Evolutionary conservation across 2,329 filamentous ascomycete species (phyloP), one percentile per base, ranked within the genome.

Genomic region (Sporothrix pallida): DNA sequence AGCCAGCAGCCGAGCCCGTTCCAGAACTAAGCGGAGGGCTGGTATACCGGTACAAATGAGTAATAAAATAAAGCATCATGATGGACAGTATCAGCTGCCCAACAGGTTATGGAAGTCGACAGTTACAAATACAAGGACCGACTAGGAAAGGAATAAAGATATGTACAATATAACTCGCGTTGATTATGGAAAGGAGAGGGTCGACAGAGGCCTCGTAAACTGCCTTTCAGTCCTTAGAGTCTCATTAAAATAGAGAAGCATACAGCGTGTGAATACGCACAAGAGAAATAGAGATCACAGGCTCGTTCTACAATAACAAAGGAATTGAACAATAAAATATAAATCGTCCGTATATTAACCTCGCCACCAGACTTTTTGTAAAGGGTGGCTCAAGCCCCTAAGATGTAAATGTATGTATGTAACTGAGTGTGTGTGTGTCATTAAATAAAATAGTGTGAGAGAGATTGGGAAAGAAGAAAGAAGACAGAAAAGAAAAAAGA

Each of bases 1-100:
- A 77, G 76, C 76, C 72, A 71, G 44, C 37, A 77, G 75, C 76
- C 76, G 8, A 74, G 74, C 10, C 76, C 76, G 52, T 58, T 76
- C 26, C 50, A 72, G 63, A 60, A 70, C n/a, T 52, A 23, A 37
- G 23, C 37, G 3, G 3, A 65, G 58, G 20, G n/a, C 48, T 1
- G n/a, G 48, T 15, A 56, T 56, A 26, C 13, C 9, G 10, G 20
- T 26, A 8, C 9, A 12, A 26, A 5, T 9, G 1, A 48, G 13
- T n/a, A 37, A 46, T 44, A 20, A 44, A 67, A 26, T 7, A 48
- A 67, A 48, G 4, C 31, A 37, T 37, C 31, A 37, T 37, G 4
- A 37, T 4, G 1, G 42, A 48, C 26, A 67, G 62, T 9, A 46
- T 67, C 17, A 46, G 60, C 13, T 23, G n/a, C 10, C 37, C 20